A percentile compares a stretch with the other conserved stretches of the same genome.
Evolutionary conservation across 2,329 filamentous ascomycete species (phyloP).

Genomic region (Hypoxylon sp.): DNA sequence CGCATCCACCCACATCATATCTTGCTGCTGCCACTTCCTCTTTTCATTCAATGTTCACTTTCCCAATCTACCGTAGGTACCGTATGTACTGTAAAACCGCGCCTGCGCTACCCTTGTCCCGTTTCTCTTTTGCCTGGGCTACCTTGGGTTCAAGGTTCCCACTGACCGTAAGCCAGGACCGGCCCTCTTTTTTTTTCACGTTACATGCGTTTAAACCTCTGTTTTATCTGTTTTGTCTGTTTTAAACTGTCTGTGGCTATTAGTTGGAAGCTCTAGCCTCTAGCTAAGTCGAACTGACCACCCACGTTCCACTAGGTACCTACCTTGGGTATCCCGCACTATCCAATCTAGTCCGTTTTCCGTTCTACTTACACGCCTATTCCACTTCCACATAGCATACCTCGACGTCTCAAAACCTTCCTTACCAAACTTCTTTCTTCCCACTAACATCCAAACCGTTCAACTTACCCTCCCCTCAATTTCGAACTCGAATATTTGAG

Average conservation of each 20-base stretch:
- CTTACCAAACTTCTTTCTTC: slow-evolving; percentile 19
- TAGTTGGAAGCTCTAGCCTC: slow-evolving; percentile 5
- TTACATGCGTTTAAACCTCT: slow-evolving; percentile 10
- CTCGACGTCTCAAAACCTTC: slow-evolving; percentile 38
- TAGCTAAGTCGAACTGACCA: slow-evolving; percentile 30
- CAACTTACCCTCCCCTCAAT: background rate
- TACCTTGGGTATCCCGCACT: slow-evolving; percentile 34
- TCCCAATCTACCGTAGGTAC: slow-evolving; percentile 10
- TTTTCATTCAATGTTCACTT: slow-evolving; percentile 7
- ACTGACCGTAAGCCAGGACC: slow-evolving; percentile 11
- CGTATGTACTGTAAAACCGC: slow-evolving; percentile 7
- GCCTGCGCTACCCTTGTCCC: slow-evolving; percentile 20
- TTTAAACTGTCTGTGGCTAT: slow-evolving; percentile 24
- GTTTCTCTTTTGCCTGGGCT: slow-evolving; percentile 22
- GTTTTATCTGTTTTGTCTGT: slow-evolving; percentile 35
- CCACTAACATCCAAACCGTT: slow-evolving; percentile 23
- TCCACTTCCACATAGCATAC: slow-evolving; percentile 28
- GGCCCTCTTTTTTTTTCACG: slow-evolving; percentile 3
- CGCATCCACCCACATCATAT: slow-evolving; percentile 42
- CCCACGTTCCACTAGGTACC: slow-evolving; percentile 38
- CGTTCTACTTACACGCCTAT: slow-evolving; percentile 31
- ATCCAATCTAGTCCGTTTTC: slow-evolving; percentile 36
- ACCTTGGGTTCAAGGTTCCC: background rate
- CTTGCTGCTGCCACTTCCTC: slow-evolving; percentile 26
- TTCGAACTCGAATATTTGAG: slow-evolving; percentile 23